Evolutionary conservation across 768 basidiomycete species (phyloP).

Genomic region (Sporobolomyces pararoseus): DNA sequence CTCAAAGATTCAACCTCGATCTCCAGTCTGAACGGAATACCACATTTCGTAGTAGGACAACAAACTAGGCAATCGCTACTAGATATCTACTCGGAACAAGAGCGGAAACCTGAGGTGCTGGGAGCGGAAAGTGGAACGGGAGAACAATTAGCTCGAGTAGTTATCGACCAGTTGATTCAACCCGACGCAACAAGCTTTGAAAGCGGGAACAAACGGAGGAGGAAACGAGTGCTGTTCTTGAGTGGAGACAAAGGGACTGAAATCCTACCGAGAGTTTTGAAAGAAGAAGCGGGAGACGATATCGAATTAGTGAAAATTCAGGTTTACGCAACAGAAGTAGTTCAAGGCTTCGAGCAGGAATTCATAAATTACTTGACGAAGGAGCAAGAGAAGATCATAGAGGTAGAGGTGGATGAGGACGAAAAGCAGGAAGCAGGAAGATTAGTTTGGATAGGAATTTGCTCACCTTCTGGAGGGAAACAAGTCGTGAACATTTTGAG

Average conservation of each 20-base stretch:
- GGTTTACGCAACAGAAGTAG: not conserved
- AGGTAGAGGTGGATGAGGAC: too few relatives aligned
- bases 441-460: slow-evolving; percentile 39
- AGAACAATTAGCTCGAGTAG: not conserved
- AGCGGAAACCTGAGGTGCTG: not conserved
- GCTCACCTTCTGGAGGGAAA: slow-evolving; percentile 34
- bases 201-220: not conserved
- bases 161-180: not conserved
- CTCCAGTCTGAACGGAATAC: not conserved
- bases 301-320: not conserved
- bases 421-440: slow-evolving; percentile 6
- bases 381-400: too few relatives aligned
- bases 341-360: not conserved
- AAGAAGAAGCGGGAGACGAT: not conserved
- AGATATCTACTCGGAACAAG: too few relatives aligned
- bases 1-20: not conserved
- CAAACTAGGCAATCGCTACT: too few relatives aligned
- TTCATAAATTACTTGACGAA: not conserved
- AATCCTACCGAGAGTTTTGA: not conserved
- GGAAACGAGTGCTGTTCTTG: not conserved
- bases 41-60: not conserved
- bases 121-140: not conserved
- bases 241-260: not conserved
- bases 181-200: too few relatives aligned
- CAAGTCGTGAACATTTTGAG: not conserved